phyloP scores from a whole-genome alignment of 176 grass and related monocot species.

The Pontederia paniculata region DNA sequence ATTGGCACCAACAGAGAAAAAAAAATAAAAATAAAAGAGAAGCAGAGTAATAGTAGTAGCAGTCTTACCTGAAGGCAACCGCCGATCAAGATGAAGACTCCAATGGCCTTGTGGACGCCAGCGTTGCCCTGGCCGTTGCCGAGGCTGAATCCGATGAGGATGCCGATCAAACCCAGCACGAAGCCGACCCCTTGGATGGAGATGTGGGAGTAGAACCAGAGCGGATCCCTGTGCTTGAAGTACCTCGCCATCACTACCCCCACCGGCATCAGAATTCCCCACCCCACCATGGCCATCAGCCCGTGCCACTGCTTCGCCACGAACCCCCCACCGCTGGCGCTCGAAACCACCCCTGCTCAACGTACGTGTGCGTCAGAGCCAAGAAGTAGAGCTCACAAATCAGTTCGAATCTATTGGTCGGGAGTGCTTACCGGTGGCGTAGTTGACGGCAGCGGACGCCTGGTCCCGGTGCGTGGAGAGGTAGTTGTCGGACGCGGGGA shows the following conservation, averaged over 20 bases:
- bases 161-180: slow-evolving; percentile 61
- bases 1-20: neutral
- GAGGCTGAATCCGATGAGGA: slow-evolving; percentile 57
- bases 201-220: slow-evolving; percentile 90
- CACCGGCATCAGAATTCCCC: slow-evolving; percentile 72
- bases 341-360: too few species aligned
- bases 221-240: slow-evolving; percentile 49
- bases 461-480: slow-evolving; percentile 25
- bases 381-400: too few species aligned
- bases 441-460: slow-evolving; percentile 12
- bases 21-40: neutral
- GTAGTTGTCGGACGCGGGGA: slow-evolving; percentile 16
- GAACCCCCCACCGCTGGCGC: too few species aligned
- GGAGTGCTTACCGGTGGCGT: too few species aligned
- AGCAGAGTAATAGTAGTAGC: neutral
- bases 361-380: too few species aligned
- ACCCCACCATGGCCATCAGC: slow-evolving; percentile 53
- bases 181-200: slow-evolving; percentile 54
- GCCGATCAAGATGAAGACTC: slow-evolving; percentile 75
- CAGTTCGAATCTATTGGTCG: too few species aligned
- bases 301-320: slow-evolving; percentile 58
- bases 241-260: slow-evolving; percentile 85
- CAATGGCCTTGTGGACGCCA: slow-evolving; percentile 60
- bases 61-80: slow-evolving; percentile 63
- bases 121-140: slow-evolving; percentile 62